Conservation (phyloP, 2,329 filamentous ascomycete species). For the Aspergillus persii region DNA sequence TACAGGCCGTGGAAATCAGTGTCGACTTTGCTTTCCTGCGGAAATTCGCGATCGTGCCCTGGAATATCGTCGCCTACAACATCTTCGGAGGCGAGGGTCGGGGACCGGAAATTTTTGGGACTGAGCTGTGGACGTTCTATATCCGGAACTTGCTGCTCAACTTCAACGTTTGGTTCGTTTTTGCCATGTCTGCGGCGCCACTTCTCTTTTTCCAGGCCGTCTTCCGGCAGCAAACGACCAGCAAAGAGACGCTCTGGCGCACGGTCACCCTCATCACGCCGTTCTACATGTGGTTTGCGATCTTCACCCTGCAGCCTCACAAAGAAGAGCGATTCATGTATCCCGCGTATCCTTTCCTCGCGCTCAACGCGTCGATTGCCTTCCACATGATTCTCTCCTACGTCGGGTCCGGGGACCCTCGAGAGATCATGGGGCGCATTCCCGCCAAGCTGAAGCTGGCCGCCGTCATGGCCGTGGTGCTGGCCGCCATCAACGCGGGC, state of each 20-base stretch:
- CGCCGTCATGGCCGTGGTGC: conserved; percentile 58
- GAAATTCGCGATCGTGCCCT: conserved; percentile 71
- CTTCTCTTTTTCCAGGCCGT: conserved; percentile 72
- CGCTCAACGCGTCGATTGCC: conserved; percentile 81
- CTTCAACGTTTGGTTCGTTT: conserved; percentile 90
- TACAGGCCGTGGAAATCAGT: conserved; percentile 63
- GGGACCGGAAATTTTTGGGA: conserved; percentile 90
- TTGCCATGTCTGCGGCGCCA: conserved; percentile 73
- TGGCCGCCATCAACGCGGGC: conserved; percentile 65
- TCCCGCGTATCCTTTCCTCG: conserved; percentile 85
- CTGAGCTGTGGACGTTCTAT: conserved; percentile 96
- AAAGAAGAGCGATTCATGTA: conserved; percentile 99
- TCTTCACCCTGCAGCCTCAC: conserved; percentile 90
- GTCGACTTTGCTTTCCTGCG: conserved; percentile 85
- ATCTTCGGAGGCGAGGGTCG: conserved; percentile 74
- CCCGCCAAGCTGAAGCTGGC: conserved; percentile 72
- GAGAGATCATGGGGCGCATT: conserved; percentile 66
- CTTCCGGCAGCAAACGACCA: conserved; percentile 59
- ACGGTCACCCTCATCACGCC: conserved; percentile 76
- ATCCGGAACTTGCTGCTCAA: conserved; percentile 86
- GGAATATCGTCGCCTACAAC: conserved; percentile 96
- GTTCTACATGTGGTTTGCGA: conserved; percentile 90
- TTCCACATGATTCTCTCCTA: conserved; percentile 76
- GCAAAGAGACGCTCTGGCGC: conserved; percentile 68
- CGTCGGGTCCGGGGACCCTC: conserved; percentile 68